phyloP scores from a whole-genome alignment of 2,329 filamentous ascomycete species.

The Colletotrichum tabaci region DNA sequence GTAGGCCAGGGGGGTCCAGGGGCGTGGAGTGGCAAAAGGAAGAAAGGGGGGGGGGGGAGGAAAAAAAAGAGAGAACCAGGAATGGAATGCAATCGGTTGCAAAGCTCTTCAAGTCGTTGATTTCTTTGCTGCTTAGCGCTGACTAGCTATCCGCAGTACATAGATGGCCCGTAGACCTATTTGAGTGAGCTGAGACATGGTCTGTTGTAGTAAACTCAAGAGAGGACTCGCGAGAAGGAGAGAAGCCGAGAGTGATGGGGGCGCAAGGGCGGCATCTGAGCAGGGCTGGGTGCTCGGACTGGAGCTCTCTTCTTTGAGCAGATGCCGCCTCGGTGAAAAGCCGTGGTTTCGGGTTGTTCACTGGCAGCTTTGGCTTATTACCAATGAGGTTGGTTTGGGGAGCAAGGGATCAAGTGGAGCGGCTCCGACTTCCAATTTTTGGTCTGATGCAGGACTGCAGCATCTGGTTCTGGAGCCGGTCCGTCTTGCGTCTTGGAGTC shows the following conservation, averaged over 20 bases:
- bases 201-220: conserved; percentile 8
- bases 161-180: not conserved
- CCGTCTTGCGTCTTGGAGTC: conserved; percentile 17
- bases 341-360: conserved; percentile 36
- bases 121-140: not conserved
- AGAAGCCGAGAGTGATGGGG: conserved; percentile 1
- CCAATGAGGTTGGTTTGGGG: conserved; percentile 32
- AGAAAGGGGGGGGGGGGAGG: not conserved
- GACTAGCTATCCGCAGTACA: not conserved
- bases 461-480: conserved; percentile 8
- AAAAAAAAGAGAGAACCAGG: not conserved
- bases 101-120: conserved; percentile 7
- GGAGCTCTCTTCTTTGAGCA: conserved; percentile 12
- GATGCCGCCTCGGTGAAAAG: conserved; percentile 32
- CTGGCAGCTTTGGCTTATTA: conserved; percentile 27
- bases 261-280: conserved; percentile 13
- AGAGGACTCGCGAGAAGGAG: not conserved
- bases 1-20: conserved; percentile 31
- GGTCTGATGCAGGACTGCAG: conserved; percentile 3
- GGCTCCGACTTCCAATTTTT: not conserved
- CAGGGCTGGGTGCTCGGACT: conserved; percentile 25
- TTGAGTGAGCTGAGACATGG: conserved; percentile 18
- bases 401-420: conserved; percentile 26
- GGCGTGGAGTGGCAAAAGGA: conserved; percentile 12
- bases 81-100: conserved; percentile 3